These are phyloP conservation scores for Neurospora sublineolata DNA, from an alignment of 495 filamentous ascomycete species.

Conservation along the genomic window DNA sequence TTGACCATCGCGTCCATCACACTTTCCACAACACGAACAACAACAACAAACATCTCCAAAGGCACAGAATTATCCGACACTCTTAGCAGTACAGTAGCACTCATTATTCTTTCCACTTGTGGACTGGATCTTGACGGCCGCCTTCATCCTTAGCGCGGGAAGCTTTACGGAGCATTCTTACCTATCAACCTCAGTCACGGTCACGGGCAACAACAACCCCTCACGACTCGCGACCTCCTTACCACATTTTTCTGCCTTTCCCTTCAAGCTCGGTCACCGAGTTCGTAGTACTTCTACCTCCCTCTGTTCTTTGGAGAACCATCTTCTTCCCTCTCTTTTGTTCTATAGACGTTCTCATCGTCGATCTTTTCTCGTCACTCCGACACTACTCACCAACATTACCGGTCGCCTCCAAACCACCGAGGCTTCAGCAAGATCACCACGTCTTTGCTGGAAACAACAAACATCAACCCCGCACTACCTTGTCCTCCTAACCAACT, in stretches of 20 bases:
- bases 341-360: constrained; percentile 5
- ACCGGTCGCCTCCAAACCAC: neutral
- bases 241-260: neutral
- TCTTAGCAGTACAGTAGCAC: neutral
- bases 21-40: neutral
- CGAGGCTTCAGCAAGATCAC: neutral
- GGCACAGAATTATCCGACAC: neutral
- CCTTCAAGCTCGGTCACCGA: neutral
- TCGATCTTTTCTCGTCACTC: constrained; percentile 1
- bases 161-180: neutral
- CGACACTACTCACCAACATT: neutral
- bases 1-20: neutral
- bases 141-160: neutral
- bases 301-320: neutral
- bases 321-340: neutral
- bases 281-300: neutral
- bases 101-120: neutral
- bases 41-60: neutral
- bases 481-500: constrained; percentile 1
- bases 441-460: neutral
- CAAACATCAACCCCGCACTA: neutral
- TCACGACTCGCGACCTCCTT: neutral
- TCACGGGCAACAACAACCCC: neutral
- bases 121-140: neutral
- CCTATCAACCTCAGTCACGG: neutral